Base-by-base conservation (phyloP, 441 rosid species). In the Brassica balearica region DNA sequence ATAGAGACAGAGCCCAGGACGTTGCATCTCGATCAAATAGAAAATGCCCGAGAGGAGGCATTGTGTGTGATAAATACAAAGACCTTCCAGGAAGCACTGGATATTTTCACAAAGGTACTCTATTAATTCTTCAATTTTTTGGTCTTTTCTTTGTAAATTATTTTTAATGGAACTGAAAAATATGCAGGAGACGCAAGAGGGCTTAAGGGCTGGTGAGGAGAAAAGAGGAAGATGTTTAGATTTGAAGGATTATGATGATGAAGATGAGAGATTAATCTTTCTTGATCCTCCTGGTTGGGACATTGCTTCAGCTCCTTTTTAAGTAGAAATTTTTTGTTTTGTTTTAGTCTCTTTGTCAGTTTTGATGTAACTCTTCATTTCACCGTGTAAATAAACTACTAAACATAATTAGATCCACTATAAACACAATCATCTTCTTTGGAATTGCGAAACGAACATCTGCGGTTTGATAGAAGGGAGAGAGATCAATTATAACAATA, bases 1-100 rank as follows among this genome's bases (percentile, higher is more conserved):
- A 80, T 80, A 46, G 83, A 80, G 27, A 75, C 80, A 9, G 83
- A 80, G 69, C 83, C 83, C 1, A 71, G 67, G 83, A 80, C 83
- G 5, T 65, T 80, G 11, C 65, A 60, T 71, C 60, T 80, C 2
- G 69, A 75, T 32, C 77, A 80, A 60, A 5, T 80, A 3, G 69
- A 66, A 36, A 71, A 51, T 66, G 83, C 83, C 23, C 62, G 83
- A 15, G 80, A 75, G 38, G 83, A 75, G 71, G 83, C 83, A 43
- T 14, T 65, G 38, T 75, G 0, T 65, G 73, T 80, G 0, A 14
- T 80, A 17, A 75, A 71, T 12, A 80, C 83, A 0, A 80, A 80
- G 10, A 75, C 80, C 17, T 65, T 60, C 32, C 19, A 80, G 12
- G 77, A 80, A 75, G 83, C 83, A 65, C 8, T 75, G 59, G 51